Percentiles rank a stretch among this genome's conserved stretches.
Conservation (phyloP, 2,329 filamentous ascomycete genomes). For the Aurifilum marmelostoma region DNA sequence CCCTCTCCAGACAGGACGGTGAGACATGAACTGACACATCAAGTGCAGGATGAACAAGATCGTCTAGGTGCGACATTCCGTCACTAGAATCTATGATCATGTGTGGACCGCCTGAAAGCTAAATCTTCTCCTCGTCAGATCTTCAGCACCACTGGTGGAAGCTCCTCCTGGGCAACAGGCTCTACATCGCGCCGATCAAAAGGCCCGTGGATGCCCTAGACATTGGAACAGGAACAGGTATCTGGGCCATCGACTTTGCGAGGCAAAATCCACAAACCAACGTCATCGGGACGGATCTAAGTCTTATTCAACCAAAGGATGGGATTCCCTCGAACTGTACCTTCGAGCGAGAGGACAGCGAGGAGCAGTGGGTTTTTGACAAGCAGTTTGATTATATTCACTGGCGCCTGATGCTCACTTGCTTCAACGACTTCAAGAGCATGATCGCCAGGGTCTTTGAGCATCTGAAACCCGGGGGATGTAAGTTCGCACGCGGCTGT, state of each 20-base stretch:
- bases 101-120: neutral
- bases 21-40: neutral
- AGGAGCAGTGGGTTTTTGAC: conserved; percentile 24
- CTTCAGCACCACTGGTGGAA: conserved; percentile 19
- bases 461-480: conserved; percentile 16
- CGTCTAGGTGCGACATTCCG: conserved; percentile 9
- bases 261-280: conserved; percentile 21
- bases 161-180: conserved; percentile 11
- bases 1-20: too few species aligned
- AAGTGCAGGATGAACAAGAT: conserved; percentile 18
- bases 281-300: conserved; percentile 31
- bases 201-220: conserved; percentile 12
- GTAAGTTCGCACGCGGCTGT: too few species aligned
- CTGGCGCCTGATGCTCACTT: conserved; percentile 18
- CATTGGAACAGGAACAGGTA: conserved; percentile 22
- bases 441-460: conserved; percentile 5
- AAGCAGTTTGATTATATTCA: conserved; percentile 20
- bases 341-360: conserved; percentile 17
- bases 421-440: conserved; percentile 13
- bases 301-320: conserved; percentile 31
- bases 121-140: neutral
- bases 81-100: too few species aligned
- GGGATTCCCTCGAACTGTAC: conserved; percentile 14
- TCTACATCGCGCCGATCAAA: conserved; percentile 13
- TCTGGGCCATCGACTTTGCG: conserved; percentile 23